Base-by-base conservation (phyloP, 345 rosid species). In the Gossypium sturtianum region DNA sequence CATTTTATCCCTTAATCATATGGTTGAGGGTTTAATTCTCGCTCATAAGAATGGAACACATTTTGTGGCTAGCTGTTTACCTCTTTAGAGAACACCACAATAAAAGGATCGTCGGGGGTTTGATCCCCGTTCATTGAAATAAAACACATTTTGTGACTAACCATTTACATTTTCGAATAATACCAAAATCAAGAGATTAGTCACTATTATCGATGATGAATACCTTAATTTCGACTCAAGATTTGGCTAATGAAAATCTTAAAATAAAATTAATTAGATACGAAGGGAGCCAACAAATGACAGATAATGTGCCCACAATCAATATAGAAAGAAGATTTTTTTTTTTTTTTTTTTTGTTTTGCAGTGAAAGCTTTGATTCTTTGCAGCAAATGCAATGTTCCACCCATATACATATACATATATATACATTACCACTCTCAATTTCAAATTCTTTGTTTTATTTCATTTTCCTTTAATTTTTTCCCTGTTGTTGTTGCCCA, bases 291-390 rank as follows among this genome's bases (percentile, higher is more conserved):
- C 57, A 74, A 19, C 19, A 29, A 29, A 48, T 60, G 76, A 71
- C 63, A 62, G 65, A 78, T 67, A 72, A 73, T 60, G 80, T 75
- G 83, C 76, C 83, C 87, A 78, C 80, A 82, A 73, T 79, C 76
- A 80, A 78, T 63, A 60, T 51, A 45, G 38, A 16, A 12, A 29
- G 58, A 53, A 38, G 76, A 76, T 25, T 68, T 72, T 73, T 78
- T 58, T 68, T 72, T 73, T 25, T 68, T 72, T 73, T 78, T 58
- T 68, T 72, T 73, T 76, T 52, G 67, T 71, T 71, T 41, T 71
- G 82, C 81, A 74, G 81, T 1, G 64, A 6, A 66, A 73, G 79
- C 79, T 77, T 84, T 82, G 79, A 80, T 82, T 83, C 82, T 75
- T 81, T 75, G 83, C 83, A 75, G 77, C 77, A 77, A 80, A 63